These are phyloP conservation scores for Cadophora sp. DNA, from an alignment of 2,329 filamentous ascomycete genomes.

Conservation along the genomic window DNA sequence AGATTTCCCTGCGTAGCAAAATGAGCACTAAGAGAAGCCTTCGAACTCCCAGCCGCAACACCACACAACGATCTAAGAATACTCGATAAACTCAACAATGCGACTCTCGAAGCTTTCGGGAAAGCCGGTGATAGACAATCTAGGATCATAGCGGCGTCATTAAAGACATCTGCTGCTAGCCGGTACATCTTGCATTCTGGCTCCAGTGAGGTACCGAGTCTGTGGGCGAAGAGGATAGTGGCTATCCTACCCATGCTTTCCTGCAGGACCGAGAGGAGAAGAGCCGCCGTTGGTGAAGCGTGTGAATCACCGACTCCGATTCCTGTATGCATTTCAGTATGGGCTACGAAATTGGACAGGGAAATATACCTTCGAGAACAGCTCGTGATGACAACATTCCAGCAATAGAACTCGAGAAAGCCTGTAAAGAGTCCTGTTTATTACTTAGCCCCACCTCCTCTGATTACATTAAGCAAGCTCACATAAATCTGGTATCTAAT, in stretches of 20 bases:
- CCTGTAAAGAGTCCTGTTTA: conserved; percentile 65
- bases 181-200: conserved; percentile 78
- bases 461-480: conserved; percentile 36
- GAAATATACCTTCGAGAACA: conserved; percentile 70
- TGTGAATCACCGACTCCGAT: conserved; percentile 70
- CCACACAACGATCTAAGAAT: conserved; percentile 77
- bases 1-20: conserved; percentile 89
- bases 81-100: conserved; percentile 64
- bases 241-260: conserved; percentile 69
- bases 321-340: background rate
- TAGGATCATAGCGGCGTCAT: conserved; percentile 73
- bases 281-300: conserved; percentile 68
- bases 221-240: conserved; percentile 73
- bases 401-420: conserved; percentile 70
- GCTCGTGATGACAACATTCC: conserved; percentile 70
- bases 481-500: conserved; percentile 72
- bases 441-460: conserved; percentile 47
- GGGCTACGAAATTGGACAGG: conserved; percentile 47
- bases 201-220: conserved; percentile 70
- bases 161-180: conserved; percentile 73
- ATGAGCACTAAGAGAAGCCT: conserved; percentile 89
- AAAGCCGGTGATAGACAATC: conserved; percentile 72
- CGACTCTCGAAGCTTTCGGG: conserved; percentile 61
- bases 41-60: conserved; percentile 87
- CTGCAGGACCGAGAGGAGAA: conserved; percentile 71